Base-by-base conservation (phyloP, 306 rosid genomes). In the Vigna reflexopilosa region DNA sequence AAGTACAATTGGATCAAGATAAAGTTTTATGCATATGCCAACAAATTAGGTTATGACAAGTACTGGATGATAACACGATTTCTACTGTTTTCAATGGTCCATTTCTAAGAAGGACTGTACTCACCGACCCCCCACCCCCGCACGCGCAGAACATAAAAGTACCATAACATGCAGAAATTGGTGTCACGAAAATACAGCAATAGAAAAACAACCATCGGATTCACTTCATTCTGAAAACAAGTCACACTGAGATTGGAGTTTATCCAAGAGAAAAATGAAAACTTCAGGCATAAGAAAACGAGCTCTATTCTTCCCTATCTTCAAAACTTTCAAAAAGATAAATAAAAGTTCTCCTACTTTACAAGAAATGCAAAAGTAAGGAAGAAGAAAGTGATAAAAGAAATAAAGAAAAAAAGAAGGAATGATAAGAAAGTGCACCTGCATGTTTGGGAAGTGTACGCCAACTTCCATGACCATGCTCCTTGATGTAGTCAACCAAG, bases 381-480 rank as follows among this genome's bases (percentile, higher is more conserved):
- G 67, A 59, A 59, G 67, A 32, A 62, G 68, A 30, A 7, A 30
- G 20, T 30, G 20, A 59, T 2, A 58, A 58, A 10, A 56, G 15
- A 45, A 45, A 45, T 0, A 45, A 45, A 30, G 32, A 30, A 30
- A 14, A 44, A 0, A 44, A 44, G 2, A 42, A 7, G 12, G 47
- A 45, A 45, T 45, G 5, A 45, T 45, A 12, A 38, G 36, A 66
- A 81, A 9, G 20, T 62, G 49, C 12, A 83, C 89, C 89, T 83
- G 89, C 89, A 40, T 76, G 83, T n/a, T 86, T 86, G 67, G 91
- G 91, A 7, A 88, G 89, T 3, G 86, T 65, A 12, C 91, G 86
- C 91, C 91, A 88, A 84, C 82, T 81, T 48, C 91, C 89, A 75
- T 85, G 80, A 34, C 91, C 89, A 67, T 85, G 83, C 28, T 85